A percentile compares a stretch with the other conserved stretches of the same genome.
Conservation (phyloP, 2,329 filamentous ascomycete species). For the Cordyceps pruinosa region DNA sequence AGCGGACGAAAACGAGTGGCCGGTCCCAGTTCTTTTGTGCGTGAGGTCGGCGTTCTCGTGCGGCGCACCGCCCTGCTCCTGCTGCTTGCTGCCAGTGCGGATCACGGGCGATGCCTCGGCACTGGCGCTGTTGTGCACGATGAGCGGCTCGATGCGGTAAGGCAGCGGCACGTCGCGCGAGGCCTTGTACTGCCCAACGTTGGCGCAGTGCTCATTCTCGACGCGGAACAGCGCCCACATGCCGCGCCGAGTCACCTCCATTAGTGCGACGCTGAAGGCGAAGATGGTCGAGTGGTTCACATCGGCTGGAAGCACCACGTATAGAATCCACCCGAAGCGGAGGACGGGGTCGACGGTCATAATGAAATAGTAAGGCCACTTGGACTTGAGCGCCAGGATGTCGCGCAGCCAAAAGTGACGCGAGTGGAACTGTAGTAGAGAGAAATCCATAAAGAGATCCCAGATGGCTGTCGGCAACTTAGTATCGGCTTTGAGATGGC, state of each 20-base stretch:
- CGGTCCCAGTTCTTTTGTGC: neutral
- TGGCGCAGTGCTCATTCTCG: constrained; percentile 94
- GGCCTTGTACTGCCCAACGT: constrained; percentile 84
- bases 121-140: constrained; percentile 35
- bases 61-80: constrained; percentile 13
- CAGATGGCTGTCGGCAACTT: constrained; percentile 57
- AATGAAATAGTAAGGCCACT: constrained; percentile 79
- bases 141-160: constrained; percentile 55
- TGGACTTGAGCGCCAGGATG: constrained; percentile 68
- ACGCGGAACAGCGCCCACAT: constrained; percentile 92
- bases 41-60: neutral
- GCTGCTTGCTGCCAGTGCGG: constrained; percentile 10
- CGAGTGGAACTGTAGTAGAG: constrained; percentile 70
- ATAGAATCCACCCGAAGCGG: constrained; percentile 92
- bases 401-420: constrained; percentile 64
- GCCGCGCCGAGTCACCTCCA: constrained; percentile 76
- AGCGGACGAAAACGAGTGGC: neutral
- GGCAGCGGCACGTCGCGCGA: constrained; percentile 81
- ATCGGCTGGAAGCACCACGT: constrained; percentile 74
- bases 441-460: constrained; percentile 97
- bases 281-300: constrained; percentile 76
- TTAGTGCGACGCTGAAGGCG: constrained; percentile 70
- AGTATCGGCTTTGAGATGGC: neutral
- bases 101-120: constrained; percentile 22
- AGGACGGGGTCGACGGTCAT: constrained; percentile 79